Conservation (phyloP, 1,284 basidiomycete species). For the Wolfiporia cocos region DNA sequence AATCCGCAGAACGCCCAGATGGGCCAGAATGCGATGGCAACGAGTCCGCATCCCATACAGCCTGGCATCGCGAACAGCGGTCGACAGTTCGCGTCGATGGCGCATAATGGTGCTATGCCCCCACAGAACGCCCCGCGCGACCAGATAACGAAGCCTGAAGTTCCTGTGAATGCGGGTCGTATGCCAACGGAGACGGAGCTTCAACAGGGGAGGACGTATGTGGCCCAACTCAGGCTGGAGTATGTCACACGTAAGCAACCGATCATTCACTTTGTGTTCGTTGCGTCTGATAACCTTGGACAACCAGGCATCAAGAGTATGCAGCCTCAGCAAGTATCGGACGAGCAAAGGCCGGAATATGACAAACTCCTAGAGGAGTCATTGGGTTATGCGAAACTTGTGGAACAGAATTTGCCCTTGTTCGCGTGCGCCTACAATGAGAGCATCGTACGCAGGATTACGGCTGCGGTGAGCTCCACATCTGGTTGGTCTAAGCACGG, state of each 20-base stretch:
- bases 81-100: too few relatives aligned
- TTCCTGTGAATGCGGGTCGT: neutral
- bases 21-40: too few relatives aligned
- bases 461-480: conserved; percentile 50
- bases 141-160: neutral
- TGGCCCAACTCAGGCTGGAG: neutral
- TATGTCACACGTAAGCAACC: neutral
- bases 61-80: too few relatives aligned
- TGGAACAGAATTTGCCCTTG: conserved; percentile 46
- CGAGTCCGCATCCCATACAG: too few relatives aligned
- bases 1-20: too few relatives aligned
- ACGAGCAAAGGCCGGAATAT: conserved; percentile 47
- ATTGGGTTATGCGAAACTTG: conserved; percentile 34
- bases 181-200: neutral
- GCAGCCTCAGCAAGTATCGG: conserved; percentile 27
- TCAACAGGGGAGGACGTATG: neutral
- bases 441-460: conserved; percentile 38
- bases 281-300: too few relatives aligned
- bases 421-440: conserved; percentile 40
- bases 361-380: conserved; percentile 43
- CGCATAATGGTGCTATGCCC: too few relatives aligned
- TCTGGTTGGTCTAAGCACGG: too few relatives aligned
- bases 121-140: too few relatives aligned
- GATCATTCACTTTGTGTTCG: too few relatives aligned
- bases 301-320: neutral